These are phyloP conservation scores for Leccinellum albellum DNA, from an alignment of 768 basidiomycete genomes.

Conservation along the genomic window DNA sequence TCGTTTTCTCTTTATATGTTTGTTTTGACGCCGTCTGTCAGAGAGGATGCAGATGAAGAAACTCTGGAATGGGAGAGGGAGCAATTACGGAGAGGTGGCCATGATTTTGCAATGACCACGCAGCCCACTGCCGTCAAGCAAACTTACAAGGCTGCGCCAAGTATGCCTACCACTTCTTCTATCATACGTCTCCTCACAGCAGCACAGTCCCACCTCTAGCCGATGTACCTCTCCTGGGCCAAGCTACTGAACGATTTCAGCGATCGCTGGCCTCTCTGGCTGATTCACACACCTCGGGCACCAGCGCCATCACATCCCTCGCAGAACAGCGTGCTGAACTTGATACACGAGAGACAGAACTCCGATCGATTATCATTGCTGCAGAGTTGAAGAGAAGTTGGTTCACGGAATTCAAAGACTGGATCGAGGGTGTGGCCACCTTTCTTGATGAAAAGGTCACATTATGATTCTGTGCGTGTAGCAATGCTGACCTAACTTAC, in stretches of 20 bases:
- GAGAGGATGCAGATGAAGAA: constrained; percentile 82
- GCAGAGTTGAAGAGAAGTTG: constrained; percentile 80
- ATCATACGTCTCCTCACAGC: constrained; percentile 11
- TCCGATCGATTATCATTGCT: constrained; percentile 68
- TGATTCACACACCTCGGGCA: constrained; percentile 64
- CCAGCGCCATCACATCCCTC: constrained; percentile 51
- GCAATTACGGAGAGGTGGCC: constrained; percentile 74
- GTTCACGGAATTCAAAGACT: constrained; percentile 75
- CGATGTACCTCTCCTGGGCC: constrained; percentile 59
- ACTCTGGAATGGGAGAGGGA: constrained; percentile 82
- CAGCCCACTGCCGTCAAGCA: constrained; percentile 42
- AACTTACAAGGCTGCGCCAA: constrained; percentile 67
- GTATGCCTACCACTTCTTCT: constrained; percentile 38
- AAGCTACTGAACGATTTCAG: constrained; percentile 59
- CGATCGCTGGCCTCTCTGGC: constrained; percentile 57
- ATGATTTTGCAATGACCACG: constrained; percentile 37
- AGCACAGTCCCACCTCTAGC: constrained; percentile 60
- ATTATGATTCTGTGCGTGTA: not conserved
- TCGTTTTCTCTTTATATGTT: not conserved
- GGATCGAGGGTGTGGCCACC: constrained; percentile 78
- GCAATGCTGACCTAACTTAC: not conserved
- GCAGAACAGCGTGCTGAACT: constrained; percentile 62
- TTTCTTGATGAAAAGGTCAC: constrained; percentile 85
- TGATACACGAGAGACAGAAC: constrained; percentile 63
- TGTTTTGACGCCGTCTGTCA: constrained; percentile 24